Conservation (phyloP, 805 yeast species). For the Teunomyces barrocoloradensis region DNA sequence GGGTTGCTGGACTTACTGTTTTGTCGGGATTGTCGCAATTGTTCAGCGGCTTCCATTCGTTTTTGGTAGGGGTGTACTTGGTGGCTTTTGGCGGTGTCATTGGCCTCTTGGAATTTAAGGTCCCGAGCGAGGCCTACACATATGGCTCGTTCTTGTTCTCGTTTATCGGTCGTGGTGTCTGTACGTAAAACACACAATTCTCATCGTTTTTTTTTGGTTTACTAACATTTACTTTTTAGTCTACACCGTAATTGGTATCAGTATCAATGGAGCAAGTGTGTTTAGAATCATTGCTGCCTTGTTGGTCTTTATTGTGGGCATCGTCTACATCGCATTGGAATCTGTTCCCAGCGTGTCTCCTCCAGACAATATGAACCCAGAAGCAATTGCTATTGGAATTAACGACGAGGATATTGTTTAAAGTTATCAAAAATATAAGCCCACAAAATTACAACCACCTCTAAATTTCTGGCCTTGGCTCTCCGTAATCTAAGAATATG, state of each 20-base stretch:
- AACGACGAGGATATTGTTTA: slow-evolving; percentile 41
- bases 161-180: slow-evolving; percentile 71
- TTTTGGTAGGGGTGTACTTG: slow-evolving; percentile 58
- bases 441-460: too few relatives aligned
- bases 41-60: slow-evolving; percentile 48
- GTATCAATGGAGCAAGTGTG: slow-evolving; percentile 48
- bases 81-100: slow-evolving; percentile 53
- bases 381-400: slow-evolving; percentile 36
- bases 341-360: slow-evolving; percentile 72
- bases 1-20: slow-evolving; percentile 54
- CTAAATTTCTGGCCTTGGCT: background rate
- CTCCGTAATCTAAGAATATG: background rate
- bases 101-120: slow-evolving; percentile 51
- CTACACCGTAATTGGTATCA: slow-evolving; percentile 37
- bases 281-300: slow-evolving; percentile 59
- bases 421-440: background rate
- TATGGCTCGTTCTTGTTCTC: slow-evolving; percentile 69
- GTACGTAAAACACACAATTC: slow-evolving; percentile 38
- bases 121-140: slow-evolving; percentile 59
- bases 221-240: slow-evolving; percentile 25
- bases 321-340: slow-evolving; percentile 59
- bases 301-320: slow-evolving; percentile 58
- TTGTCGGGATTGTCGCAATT: slow-evolving; percentile 50
- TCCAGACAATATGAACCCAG: slow-evolving; percentile 73
- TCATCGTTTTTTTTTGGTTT: background rate